A percentile compares a stretch with the other conserved stretches of the same genome.
Evolutionary conservation across 2,329 filamentous ascomycete species (phyloP).

Genomic region (Penicillium sp.): DNA sequence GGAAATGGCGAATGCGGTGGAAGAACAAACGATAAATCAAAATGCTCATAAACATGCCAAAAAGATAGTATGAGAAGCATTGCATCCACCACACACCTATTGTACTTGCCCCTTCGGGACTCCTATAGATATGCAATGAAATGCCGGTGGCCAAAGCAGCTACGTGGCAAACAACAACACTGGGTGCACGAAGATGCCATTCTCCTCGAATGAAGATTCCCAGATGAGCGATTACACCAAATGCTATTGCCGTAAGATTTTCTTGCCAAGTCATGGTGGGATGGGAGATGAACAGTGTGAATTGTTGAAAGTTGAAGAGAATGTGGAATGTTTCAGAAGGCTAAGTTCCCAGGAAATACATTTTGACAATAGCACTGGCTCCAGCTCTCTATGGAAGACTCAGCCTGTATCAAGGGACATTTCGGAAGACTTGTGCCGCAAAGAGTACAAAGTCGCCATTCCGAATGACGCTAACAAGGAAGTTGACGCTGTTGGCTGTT

Average conservation of each 20-base stretch:
- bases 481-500: not conserved
- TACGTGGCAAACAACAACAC: not conserved
- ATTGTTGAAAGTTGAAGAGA: not conserved
- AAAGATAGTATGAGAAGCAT: not conserved
- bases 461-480: not conserved
- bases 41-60: not conserved
- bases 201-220: conserved; percentile 9
- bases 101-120: not conserved
- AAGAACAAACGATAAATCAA: not conserved
- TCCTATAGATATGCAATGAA: not conserved
- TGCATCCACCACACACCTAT: not conserved
- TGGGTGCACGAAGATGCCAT: conserved; percentile 7
- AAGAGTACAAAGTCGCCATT: not conserved
- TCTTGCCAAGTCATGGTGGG: not conserved
- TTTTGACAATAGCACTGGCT: not conserved
- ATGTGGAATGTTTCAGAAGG: not conserved
- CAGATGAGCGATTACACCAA: not conserved
- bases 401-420: not conserved
- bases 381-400: not conserved
- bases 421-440: not conserved
- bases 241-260: not conserved
- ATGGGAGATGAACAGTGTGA: not conserved
- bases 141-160: not conserved
- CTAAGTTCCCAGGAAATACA: not conserved
- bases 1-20: conserved; percentile 8